A percentile compares a stretch with the other conserved stretches of the same genome.
Conservation (phyloP, 495 filamentous ascomycete genomes). For the Neurospora sp. region DNA sequence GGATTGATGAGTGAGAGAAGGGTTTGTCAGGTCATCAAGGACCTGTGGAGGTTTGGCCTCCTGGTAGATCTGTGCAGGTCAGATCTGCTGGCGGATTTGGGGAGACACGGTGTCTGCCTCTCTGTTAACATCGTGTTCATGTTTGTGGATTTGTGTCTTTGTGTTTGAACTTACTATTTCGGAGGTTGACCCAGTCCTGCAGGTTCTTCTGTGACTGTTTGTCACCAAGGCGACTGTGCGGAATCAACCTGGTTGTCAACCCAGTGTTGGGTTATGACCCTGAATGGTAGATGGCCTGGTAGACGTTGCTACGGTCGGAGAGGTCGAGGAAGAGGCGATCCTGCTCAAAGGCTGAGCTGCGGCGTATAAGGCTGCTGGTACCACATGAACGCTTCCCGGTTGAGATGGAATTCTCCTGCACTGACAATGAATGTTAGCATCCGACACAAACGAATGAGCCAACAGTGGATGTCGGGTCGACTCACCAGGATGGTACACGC, state of each 20-base stretch:
- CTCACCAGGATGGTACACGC: neutral
- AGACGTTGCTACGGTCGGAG: neutral
- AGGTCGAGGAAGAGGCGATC: neutral
- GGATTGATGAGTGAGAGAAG: neutral
- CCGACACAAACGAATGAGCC: neutral
- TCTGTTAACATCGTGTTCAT: neutral
- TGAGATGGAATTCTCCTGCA: neutral
- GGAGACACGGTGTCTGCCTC: neutral
- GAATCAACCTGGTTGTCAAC: neutral
- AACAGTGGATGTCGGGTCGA: neutral
- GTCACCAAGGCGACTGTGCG: neutral
- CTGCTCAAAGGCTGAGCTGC: neutral
- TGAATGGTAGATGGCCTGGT: no score
- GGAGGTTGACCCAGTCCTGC: no score
- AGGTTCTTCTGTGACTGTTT: neutral
- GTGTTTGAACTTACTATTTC: no score
- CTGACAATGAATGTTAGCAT: neutral
- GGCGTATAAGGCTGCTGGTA: neutral
- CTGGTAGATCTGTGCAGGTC: neutral
- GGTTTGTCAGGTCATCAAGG: neutral
- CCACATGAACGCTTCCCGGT: neutral
- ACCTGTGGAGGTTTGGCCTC: neutral
- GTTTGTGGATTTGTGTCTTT: neutral
- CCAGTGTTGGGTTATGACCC: no score
- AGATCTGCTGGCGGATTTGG: neutral